Evolutionary conservation across 352 stramenopile genomes (phyloP).

Genomic region (Aphanomyces invadans): DNA sequence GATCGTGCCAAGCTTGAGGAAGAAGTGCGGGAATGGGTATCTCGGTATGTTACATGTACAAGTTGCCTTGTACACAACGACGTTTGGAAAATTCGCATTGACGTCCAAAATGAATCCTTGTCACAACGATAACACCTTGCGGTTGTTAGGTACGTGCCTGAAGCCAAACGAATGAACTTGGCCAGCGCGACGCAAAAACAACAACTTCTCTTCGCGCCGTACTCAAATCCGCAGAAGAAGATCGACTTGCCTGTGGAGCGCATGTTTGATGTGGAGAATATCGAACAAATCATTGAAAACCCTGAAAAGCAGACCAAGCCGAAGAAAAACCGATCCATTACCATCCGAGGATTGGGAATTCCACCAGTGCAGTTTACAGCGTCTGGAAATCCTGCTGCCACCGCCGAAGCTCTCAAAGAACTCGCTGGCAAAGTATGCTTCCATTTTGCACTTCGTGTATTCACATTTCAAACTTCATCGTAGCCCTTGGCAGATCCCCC

Average conservation of each 20-base stretch:
- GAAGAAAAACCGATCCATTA: constrained; percentile 77
- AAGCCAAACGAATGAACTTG: constrained; percentile 94
- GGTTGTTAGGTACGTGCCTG: too few relatives aligned
- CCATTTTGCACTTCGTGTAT: not conserved
- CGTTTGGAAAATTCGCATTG: too few relatives aligned
- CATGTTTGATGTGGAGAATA: constrained; percentile 77
- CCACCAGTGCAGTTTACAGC: constrained; percentile 88
- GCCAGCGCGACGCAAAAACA: constrained; percentile 90
- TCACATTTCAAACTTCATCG: not conserved
- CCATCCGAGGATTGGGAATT: constrained; percentile 87
- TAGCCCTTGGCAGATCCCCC: constrained; percentile 71
- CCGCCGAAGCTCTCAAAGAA: constrained; percentile 89
- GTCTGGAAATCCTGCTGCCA: constrained; percentile 88
- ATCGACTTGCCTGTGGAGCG: constrained; percentile 60
- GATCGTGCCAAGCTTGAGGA: constrained; percentile 77
- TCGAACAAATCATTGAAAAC: constrained; percentile 52
- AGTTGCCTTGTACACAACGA: too few relatives aligned
- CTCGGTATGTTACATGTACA: constrained; percentile 86
- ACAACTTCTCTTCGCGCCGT: constrained; percentile 95
- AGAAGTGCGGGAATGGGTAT: constrained; percentile 89
- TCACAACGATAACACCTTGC: too few relatives aligned
- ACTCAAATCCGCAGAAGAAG: constrained; percentile 59
- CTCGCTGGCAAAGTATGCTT: constrained; percentile 85
- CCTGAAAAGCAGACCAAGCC: constrained; percentile 55
- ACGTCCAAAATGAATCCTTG: too few relatives aligned